phyloP scores from a whole-genome alignment of 768 basidiomycete genomes.

The Tremella yokohamensis region DNA sequence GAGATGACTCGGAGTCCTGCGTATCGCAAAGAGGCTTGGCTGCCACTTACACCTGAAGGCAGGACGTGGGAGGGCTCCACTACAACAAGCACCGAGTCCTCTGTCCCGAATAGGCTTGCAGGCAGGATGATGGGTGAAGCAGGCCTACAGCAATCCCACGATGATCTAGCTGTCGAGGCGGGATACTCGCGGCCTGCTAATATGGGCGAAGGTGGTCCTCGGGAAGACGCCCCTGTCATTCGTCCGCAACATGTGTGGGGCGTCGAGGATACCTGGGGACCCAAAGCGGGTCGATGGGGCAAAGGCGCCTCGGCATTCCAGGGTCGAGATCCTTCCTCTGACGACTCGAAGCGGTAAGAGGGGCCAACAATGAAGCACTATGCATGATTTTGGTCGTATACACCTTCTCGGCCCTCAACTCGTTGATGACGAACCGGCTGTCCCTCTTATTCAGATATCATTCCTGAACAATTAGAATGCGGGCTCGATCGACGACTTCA shows the following conservation, averaged over 20 bases:
- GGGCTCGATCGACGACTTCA: too few relatives aligned
- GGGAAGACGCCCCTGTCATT: slow-evolving; percentile 35
- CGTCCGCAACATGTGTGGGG: slow-evolving; percentile 49
- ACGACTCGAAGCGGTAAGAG: neutral
- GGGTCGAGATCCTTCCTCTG: neutral
- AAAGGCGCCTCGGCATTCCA: slow-evolving; percentile 37
- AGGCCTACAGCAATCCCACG: slow-evolving; percentile 1
- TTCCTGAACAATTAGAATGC: too few relatives aligned
- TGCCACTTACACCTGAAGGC: slow-evolving; percentile 31
- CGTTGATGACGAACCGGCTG: too few relatives aligned
- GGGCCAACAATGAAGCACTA: neutral
- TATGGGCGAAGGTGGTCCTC: slow-evolving; percentile 11
- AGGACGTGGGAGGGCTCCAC: slow-evolving; percentile 38
- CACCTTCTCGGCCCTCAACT: neutral
- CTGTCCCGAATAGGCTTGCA: neutral
- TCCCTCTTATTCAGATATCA: too few relatives aligned
- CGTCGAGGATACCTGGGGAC: slow-evolving; percentile 49
- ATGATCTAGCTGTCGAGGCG: slow-evolving; percentile 46
- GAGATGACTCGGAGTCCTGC: slow-evolving; percentile 57
- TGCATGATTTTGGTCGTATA: slow-evolving; percentile 10
- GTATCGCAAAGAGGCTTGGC: slow-evolving; percentile 45
- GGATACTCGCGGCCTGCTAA: slow-evolving; percentile 33
- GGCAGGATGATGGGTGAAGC: neutral
- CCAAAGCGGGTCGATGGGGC: slow-evolving; percentile 50
- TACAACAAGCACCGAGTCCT: neutral